phyloP scores from a whole-genome alignment of 805 yeast species.

The Lachancea meyersii region DNA sequence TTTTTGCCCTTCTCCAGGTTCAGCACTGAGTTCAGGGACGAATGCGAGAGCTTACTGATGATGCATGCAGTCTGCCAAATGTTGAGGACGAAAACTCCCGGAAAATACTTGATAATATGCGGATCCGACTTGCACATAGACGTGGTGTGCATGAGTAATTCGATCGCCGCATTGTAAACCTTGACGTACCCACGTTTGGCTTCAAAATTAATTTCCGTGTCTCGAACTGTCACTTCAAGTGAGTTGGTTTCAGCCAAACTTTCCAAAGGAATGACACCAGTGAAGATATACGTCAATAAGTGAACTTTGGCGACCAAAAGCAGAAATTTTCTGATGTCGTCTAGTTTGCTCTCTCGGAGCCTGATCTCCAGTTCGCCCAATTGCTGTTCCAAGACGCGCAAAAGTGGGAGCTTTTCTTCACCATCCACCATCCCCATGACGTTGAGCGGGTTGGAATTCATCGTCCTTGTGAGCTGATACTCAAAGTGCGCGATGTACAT shows the following conservation, averaged over 20 bases:
- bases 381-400: slow-evolving; percentile 64
- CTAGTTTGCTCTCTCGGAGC: slow-evolving; percentile 45
- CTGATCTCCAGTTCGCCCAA: slow-evolving; percentile 63
- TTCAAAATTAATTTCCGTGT: slow-evolving; percentile 41
- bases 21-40: slow-evolving; percentile 58
- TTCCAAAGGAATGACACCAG: slow-evolving; percentile 38
- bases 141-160: slow-evolving; percentile 61
- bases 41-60: slow-evolving; percentile 70
- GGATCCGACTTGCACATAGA: slow-evolving; percentile 53
- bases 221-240: slow-evolving; percentile 13
- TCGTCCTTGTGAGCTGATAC: slow-evolving; percentile 72
- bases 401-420: slow-evolving; percentile 66
- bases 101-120: slow-evolving; percentile 67
- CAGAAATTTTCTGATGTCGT: slow-evolving; percentile 64
- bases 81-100: slow-evolving; percentile 72
- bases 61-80: slow-evolving; percentile 92
- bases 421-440: slow-evolving; percentile 59
- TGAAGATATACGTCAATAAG: slow-evolving; percentile 71
- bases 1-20: slow-evolving; percentile 69
- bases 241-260: slow-evolving; percentile 6
- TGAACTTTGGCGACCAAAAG: slow-evolving; percentile 74
- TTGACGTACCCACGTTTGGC: slow-evolving; percentile 66
- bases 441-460: slow-evolving; percentile 65
- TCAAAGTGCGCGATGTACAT: slow-evolving; percentile 80
- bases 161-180: slow-evolving; percentile 73